Evolutionary conservation across 129 eudicot species (phyloP).

Genomic region (Saussurea involucrata): DNA sequence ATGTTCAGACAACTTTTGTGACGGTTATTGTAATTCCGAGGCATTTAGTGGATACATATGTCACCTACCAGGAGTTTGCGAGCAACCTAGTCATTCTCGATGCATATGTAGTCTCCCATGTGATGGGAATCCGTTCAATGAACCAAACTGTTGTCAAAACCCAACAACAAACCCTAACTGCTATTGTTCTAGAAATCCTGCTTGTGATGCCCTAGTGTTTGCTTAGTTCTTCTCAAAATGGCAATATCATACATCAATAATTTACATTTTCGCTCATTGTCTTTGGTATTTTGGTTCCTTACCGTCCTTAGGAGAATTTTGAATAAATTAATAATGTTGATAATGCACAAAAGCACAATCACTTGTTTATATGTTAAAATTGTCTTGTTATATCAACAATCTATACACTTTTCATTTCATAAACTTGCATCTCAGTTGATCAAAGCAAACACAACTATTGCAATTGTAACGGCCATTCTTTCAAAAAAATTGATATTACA

Average conservation of each 20-base stretch:
- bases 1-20: neutral
- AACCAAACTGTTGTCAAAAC: neutral
- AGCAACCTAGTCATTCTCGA: neutral
- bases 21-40: conserved; percentile 2
- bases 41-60: conserved; percentile 11
- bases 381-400: too few species aligned
- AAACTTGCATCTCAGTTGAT: neutral
- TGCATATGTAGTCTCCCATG: conserved; percentile 10
- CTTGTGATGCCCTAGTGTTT: neutral
- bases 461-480: neutral
- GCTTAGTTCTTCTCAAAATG: neutral
- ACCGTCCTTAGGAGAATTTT: neutral
- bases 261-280: neutral
- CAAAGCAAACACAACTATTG: neutral
- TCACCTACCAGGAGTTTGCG: neutral
- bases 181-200: neutral
- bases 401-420: too few species aligned
- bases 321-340: neutral
- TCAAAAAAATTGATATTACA: neutral
- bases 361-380: neutral
- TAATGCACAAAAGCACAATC: too few species aligned
- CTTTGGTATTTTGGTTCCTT: neutral
- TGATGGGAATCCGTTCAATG: conserved; percentile 12
- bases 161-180: neutral
- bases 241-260: neutral